Percentiles rank a stretch among this genome's conserved stretches.
phyloP scores from a whole-genome alignment of 2,329 filamentous ascomycete species.

The Macroventuria anomochaeta region DNA sequence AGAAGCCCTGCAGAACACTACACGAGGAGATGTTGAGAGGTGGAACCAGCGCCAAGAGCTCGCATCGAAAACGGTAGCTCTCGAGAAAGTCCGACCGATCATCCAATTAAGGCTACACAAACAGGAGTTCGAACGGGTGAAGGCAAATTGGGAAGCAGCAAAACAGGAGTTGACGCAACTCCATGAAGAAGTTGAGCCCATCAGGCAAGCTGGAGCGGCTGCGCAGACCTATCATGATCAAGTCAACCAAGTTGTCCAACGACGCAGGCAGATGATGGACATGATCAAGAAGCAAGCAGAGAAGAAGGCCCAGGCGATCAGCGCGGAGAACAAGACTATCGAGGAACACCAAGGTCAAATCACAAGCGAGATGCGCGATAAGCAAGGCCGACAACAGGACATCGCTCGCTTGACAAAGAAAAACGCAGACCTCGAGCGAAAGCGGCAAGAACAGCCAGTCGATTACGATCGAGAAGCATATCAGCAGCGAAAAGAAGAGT shows the following conservation, averaged over 20 bases:
- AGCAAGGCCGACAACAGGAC: slow-evolving; percentile 47
- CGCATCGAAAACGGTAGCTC: slow-evolving; percentile 65
- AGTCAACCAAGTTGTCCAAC: slow-evolving; percentile 62
- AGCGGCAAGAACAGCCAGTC: slow-evolving; percentile 66
- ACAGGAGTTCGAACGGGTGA: slow-evolving; percentile 59
- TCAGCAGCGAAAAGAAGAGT: slow-evolving; percentile 73
- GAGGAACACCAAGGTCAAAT: slow-evolving; percentile 54
- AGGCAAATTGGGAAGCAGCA: slow-evolving; percentile 61
- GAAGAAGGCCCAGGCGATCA: slow-evolving; percentile 45
- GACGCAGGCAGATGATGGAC: slow-evolving; percentile 62
- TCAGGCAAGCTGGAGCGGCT: slow-evolving; percentile 69
- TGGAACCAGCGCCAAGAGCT: slow-evolving; percentile 77
- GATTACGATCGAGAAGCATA: slow-evolving; percentile 73
- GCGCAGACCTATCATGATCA: slow-evolving; percentile 72
- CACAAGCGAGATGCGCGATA: slow-evolving; percentile 51
- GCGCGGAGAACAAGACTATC: slow-evolving; percentile 45
- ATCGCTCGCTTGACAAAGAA: slow-evolving; percentile 48
- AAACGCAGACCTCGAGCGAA: slow-evolving; percentile 69
- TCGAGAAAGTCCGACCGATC: slow-evolving; percentile 71
- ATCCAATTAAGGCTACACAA: slow-evolving; percentile 68
- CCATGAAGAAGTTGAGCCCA: slow-evolving; percentile 68
- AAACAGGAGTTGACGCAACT: slow-evolving; percentile 65
- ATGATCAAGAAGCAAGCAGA: slow-evolving; percentile 62
- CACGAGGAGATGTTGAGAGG: slow-evolving; percentile 83
- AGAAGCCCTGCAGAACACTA: slow-evolving; percentile 74